Base-by-base conservation (phyloP, 2,329 filamentous ascomycete genomes). In the Diaporthe citriasiana region DNA sequence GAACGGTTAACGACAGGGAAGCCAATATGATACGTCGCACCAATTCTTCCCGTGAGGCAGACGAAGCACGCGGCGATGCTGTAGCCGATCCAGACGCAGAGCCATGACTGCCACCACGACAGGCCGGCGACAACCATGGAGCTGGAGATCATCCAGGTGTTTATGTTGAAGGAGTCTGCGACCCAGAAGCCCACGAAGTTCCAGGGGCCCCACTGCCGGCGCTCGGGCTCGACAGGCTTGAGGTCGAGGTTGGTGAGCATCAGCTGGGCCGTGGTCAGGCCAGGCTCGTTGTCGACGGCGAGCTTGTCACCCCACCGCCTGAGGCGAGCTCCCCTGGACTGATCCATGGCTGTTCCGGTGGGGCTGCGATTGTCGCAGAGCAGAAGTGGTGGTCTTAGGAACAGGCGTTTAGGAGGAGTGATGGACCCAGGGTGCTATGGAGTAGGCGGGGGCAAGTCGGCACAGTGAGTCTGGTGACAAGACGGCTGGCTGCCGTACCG, bases 71-170 rank as follows among this genome's bases (percentile, higher is more conserved):
- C 94, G 0, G 95, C 91, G 76, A 97, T 92, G 51, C 91, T 87
- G 81, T 98, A 97, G 71, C 95, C 95, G 38, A 95, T 84, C 92
- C 95, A 96, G 56, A 98, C 94, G 80, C 93, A 95, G n/a, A 95
- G 84, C 92, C 93, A 95, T 3, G 94, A 93, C 84, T 97, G 94
- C 95, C 95, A 97, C 95, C 95, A 97, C 10, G 94, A 94, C 30
- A 97, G 87, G 17, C 94, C 94, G 63, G 85, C 87, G 1, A 93
- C 89, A 45, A 97, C 94, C 90, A 95, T 95, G 50, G 93, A 92
- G 1, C 93, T 94, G 0, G 94, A 93, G 76, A 97, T 97, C 94
- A 97, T 97, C 95, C 94, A 97, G 1, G 94, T 97, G 83, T 96
- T 97, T 81, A 97, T 94, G 82, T 96, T 96, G 85, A 95, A 95